Base-by-base conservation (phyloP, 2,329 filamentous ascomycete genomes). In the Neonectria hederae region DNA sequence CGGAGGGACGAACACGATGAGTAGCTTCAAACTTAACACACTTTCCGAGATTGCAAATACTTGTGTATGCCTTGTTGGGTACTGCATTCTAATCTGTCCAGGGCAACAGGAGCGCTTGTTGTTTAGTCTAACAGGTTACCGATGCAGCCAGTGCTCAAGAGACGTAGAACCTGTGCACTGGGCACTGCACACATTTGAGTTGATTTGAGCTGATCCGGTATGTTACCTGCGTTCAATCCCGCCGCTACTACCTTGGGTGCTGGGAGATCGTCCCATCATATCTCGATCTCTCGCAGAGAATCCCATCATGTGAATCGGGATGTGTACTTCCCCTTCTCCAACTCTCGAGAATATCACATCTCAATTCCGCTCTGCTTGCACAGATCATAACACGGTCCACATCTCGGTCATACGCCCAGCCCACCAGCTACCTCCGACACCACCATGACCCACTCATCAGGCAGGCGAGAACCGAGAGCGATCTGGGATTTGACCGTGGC, bases 341-440 rank as follows among this genome's bases (percentile, higher is more conserved):
- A 35, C 46, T 62, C 40, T 48, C 30, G n/a, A 58, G 48, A 49
- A 58, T 42, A 43, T 63, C 54, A 58, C 60, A 57, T 58, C 32
- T 56, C 60, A 54, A 58, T 42, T 54, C 60, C 54, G 42, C 48
- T 22, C 22, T 32, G 42, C 26, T 35, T 38, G 54, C 38, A 58
- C 53, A 43, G 49, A 63, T 42, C 42, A 55, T 42, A 54, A 40
- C 54, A 32, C 43, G 42, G 22, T 54, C 61, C 55, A 63, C 60
- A 28, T 30, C 11, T 59, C 51, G 17, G 43, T 24, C 51, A 59
- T 32, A 45, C 32, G 54, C 48, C 40, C 54, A 58, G 28, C 32
- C 46, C 38, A 24, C 46, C 42, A 45, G 46, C 19, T 40, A 32
- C 48, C 21, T 51, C 55, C 32, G 46, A 32, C 46, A 49, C 52